phyloP scores from a whole-genome alignment of 768 basidiomycete species.

The Leccinum sublutescens region DNA sequence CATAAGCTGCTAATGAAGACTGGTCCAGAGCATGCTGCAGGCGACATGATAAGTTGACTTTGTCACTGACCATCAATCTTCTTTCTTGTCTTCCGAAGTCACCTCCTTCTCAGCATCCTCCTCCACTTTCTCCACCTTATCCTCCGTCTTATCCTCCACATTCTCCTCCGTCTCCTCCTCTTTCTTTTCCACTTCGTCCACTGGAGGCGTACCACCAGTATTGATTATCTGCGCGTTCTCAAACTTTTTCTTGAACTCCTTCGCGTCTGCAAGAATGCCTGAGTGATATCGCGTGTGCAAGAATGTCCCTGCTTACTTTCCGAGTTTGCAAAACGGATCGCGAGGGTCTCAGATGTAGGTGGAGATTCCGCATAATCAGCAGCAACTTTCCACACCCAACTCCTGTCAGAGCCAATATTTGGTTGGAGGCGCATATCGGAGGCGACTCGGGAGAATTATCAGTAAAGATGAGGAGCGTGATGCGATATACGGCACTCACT shows the following conservation, averaged over 20 bases:
- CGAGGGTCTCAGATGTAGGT: slow-evolving; percentile 91
- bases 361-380: slow-evolving; percentile 94
- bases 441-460: slow-evolving; percentile 53
- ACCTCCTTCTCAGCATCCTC: slow-evolving; percentile 34
- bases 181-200: slow-evolving; percentile 22
- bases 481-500: slow-evolving; percentile 49
- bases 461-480: not conserved
- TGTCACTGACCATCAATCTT: slow-evolving; percentile 24
- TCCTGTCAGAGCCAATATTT: slow-evolving; percentile 97
- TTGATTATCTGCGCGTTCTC: slow-evolving; percentile 81
- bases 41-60: slow-evolving; percentile 5
- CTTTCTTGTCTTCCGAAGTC: slow-evolving; percentile 31
- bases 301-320: slow-evolving; percentile 68
- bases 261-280: slow-evolving; percentile 58
- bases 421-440: slow-evolving; percentile 92
- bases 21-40: slow-evolving; percentile 4
- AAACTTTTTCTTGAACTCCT: slow-evolving; percentile 85
- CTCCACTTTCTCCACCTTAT: slow-evolving; percentile 27
- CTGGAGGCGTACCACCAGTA: slow-evolving; percentile 29
- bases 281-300: slow-evolving; percentile 1
- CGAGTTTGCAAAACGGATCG: slow-evolving; percentile 95
- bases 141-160: slow-evolving; percentile 19
- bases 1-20: slow-evolving; percentile 11
- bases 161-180: slow-evolving; percentile 33
- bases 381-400: slow-evolving; percentile 98